A percentile compares a stretch with the other conserved stretches of the same genome.
Conservation (phyloP, 202 grass and related monocot genomes). For the Carex sylvatica region DNA sequence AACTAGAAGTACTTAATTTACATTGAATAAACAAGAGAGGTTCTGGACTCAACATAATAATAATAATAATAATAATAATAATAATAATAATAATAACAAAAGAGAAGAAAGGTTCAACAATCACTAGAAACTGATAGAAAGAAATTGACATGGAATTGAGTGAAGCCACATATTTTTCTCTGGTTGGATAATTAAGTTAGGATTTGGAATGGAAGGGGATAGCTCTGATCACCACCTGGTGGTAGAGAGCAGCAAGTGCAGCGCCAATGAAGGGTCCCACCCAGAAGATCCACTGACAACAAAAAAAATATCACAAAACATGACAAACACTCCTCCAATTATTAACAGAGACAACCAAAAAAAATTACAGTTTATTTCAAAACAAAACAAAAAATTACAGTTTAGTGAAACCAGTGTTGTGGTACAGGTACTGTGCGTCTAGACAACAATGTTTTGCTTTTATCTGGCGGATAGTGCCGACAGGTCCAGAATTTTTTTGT, state of each 20-base stretch:
- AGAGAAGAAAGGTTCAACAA: conserved; percentile 20
- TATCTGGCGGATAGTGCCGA: not conserved
- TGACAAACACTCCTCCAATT: not conserved
- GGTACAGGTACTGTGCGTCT: too few relatives aligned
- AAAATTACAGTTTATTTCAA: not conserved
- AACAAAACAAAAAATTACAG: too few relatives aligned
- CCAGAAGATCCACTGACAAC: conserved; percentile 96
- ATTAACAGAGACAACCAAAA: not conserved
- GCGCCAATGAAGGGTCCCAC: conserved; percentile 88
- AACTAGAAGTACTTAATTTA: conserved; percentile 28
- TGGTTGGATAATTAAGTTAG: conserved; percentile 14
- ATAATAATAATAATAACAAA: conserved; percentile 2
- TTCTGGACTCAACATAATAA: conserved; percentile 27
- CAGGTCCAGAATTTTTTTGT: too few relatives aligned
- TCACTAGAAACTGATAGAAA: conserved; percentile 11
- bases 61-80: conserved; percentile 7
- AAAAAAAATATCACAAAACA: conserved; percentile 17
- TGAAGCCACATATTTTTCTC: conserved; percentile 25
- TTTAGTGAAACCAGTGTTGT: too few relatives aligned
- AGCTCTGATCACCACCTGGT: conserved; percentile 95
- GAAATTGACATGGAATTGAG: conserved; percentile 19
- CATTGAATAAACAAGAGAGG: conserved; percentile 18
- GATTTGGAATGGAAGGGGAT: conserved; percentile 92
- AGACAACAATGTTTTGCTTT: not conserved
- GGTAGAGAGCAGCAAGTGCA: conserved; percentile 85